These are phyloP conservation scores for Kalmusia sp. DNA, from an alignment of 2,329 filamentous ascomycete genomes.

Conservation along the genomic window DNA sequence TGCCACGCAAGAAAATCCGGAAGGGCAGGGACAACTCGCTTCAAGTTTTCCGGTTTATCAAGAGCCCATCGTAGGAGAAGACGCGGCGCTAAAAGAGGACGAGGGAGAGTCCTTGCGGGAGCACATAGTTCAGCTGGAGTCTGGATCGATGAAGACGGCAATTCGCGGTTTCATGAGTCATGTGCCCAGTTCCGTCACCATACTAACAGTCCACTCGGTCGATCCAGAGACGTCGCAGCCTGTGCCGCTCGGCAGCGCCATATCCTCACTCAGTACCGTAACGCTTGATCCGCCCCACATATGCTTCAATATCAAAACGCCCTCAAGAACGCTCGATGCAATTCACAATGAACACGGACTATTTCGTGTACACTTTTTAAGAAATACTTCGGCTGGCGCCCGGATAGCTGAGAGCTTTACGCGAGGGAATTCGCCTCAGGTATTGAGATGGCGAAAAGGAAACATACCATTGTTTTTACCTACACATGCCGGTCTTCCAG, in stretches of 20 bases:
- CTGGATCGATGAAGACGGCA: not conserved
- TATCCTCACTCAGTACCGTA: slow-evolving; percentile 68
- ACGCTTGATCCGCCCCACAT: slow-evolving; percentile 65
- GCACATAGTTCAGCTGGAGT: too few relatives aligned
- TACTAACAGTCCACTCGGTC: slow-evolving; percentile 54
- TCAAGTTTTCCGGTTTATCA: too few relatives aligned
- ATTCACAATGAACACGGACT: slow-evolving; percentile 51
- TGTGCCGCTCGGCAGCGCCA: slow-evolving; percentile 55
- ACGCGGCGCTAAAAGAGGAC: too few relatives aligned
- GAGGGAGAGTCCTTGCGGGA: too few relatives aligned
- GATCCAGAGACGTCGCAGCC: slow-evolving; percentile 19
- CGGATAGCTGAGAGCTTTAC: slow-evolving; percentile 38
- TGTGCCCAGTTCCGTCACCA: slow-evolving; percentile 64
- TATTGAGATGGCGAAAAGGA: slow-evolving; percentile 26
- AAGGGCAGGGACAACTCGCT: too few relatives aligned
- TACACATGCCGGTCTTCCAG: not conserved
- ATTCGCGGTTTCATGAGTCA: slow-evolving; percentile 57
- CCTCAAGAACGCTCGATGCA: slow-evolving; percentile 63
- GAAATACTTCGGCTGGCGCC: slow-evolving; percentile 34
- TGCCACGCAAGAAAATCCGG: too few relatives aligned
- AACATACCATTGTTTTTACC: slow-evolving; percentile 17
- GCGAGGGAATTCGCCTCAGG: slow-evolving; percentile 31
- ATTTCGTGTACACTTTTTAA: slow-evolving; percentile 62
- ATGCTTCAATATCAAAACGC: slow-evolving; percentile 66
- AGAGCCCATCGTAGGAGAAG: too few relatives aligned